Evolutionary conservation across 208 protist species (phyloP).

Genomic region (Crithidia sp.): DNA sequence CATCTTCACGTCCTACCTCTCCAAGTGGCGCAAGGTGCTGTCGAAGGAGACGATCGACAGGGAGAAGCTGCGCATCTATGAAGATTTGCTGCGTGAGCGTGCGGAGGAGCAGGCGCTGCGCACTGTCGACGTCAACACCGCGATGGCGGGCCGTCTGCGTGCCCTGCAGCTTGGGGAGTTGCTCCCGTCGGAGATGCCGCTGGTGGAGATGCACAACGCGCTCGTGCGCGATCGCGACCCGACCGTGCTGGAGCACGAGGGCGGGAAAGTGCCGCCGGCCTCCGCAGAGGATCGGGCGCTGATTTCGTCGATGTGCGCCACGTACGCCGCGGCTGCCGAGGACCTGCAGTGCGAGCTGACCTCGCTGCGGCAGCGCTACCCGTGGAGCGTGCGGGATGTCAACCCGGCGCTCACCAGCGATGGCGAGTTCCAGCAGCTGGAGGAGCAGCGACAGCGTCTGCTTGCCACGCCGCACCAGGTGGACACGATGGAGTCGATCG

Average conservation of each 20-base stretch:
- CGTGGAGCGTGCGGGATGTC: slow-evolving; percentile 54
- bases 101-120: slow-evolving; percentile 42
- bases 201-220: slow-evolving; percentile 25
- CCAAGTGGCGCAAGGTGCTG: slow-evolving; percentile 1
- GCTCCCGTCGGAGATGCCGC: slow-evolving; percentile 5
- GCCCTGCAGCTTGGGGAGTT: slow-evolving; percentile 17
- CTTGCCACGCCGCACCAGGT: slow-evolving; percentile 29
- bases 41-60: slow-evolving; percentile 48
- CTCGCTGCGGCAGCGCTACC: slow-evolving; percentile 36
- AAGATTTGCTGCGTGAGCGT: slow-evolving; percentile 63
- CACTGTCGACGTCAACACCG: slow-evolving; percentile 20
- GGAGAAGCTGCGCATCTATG: slow-evolving; percentile 62
- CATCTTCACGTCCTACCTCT: slow-evolving; percentile 13
- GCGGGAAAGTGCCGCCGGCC: slow-evolving; percentile 1
- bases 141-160: slow-evolving; percentile 18
- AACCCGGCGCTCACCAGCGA: slow-evolving; percentile 52
- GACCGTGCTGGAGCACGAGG: slow-evolving; percentile 16
- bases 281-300: slow-evolving; percentile 14
- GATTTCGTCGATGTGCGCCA: not conserved
- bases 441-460: slow-evolving; percentile 39
- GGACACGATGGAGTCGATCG: slow-evolving; percentile 50
- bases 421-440: slow-evolving; percentile 40
- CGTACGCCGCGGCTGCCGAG: slow-evolving; percentile 7
- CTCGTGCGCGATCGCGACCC: slow-evolving; percentile 18
- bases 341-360: slow-evolving; percentile 27